phyloP scores from a whole-genome alignment of 768 basidiomycete genomes.

The Auriscalpium orientale region DNA sequence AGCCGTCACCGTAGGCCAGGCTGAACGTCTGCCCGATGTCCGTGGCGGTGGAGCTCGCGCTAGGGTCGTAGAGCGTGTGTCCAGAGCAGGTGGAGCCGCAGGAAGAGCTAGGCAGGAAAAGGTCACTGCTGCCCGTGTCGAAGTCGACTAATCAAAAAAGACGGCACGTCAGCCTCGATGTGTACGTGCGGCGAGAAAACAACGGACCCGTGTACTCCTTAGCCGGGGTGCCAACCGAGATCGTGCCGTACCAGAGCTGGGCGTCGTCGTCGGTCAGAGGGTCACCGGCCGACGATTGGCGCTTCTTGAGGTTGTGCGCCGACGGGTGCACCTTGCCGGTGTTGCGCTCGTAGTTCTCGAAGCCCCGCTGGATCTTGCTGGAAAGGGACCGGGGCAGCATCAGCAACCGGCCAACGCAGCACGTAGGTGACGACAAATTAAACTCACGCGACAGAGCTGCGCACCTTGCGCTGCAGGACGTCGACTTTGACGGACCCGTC shows the following conservation, averaged over 20 bases:
- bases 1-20: background rate
- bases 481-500: background rate
- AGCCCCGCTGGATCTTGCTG: background rate
- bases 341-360: background rate
- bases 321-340: slow-evolving; percentile 1
- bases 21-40: background rate
- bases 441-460: background rate
- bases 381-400: background rate
- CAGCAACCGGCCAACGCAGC: background rate
- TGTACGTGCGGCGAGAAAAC: background rate
- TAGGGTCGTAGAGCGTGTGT: background rate
- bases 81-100: background rate
- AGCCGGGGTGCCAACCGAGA: slow-evolving; percentile 3
- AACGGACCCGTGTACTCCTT: slow-evolving; percentile 1
- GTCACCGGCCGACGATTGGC: background rate
- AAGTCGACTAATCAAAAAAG: background rate
- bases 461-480: background rate
- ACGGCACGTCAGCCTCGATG: no score
- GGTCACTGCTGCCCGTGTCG: background rate
- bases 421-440: background rate
- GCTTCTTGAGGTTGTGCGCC: background rate
- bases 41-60: background rate
- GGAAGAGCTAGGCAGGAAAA: background rate
- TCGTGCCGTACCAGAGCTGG: slow-evolving; percentile 7
- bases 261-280: background rate